Evolutionary conservation across 805 yeast species (phyloP), one percentile per base, ranked within the genome.

Genomic region (Wickerhamomyces ciferrii): DNA sequence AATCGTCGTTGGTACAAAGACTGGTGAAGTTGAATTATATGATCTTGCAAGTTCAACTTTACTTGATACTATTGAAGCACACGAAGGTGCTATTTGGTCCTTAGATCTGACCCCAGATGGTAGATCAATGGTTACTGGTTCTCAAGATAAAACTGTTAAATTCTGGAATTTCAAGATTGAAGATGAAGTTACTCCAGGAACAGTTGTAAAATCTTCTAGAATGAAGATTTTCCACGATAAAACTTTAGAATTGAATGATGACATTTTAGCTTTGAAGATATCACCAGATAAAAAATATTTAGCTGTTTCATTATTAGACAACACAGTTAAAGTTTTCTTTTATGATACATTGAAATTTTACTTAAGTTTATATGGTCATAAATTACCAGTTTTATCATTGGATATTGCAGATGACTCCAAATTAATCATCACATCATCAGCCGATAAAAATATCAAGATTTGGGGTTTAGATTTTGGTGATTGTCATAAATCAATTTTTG

Each of bases 391-490:
- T 2, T 72, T 94, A 45, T 84, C 96, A 3, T 79, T 94, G 54
- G 99, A 94, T 62, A 90, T 94, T 39, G 87, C 98, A 1, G 74
- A 66, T 55, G 99, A 94, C 65, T 83, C 92, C 35, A 92, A 94
- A 65, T 64, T 94, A 55, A 76, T 94, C 50, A 81, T 92, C 45
- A 88, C 98, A 0, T 87, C 97, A 4, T 89, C 97, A 1, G 99
- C 99, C 0, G 99, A 94, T 68, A 94, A 94, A 66, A 94, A 94
- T 66, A 87, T 94, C 61, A 90, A 95, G 68, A 86, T 94, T 48
- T 94, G 99, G 99, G 99, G 99, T 43, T 71, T 94, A 48, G 99
- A 94, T 65, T 94, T 94, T 67, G 99, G 99, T 67, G 99, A 94
- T 67, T 94, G 99, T 72, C 99, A 94, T 66, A 86, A 85, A 63